Evolutionary conservation across 2,329 filamentous ascomycete species (phyloP), one percentile per base, ranked within the genome.

Genomic region (Epichloe brachyelytri): DNA sequence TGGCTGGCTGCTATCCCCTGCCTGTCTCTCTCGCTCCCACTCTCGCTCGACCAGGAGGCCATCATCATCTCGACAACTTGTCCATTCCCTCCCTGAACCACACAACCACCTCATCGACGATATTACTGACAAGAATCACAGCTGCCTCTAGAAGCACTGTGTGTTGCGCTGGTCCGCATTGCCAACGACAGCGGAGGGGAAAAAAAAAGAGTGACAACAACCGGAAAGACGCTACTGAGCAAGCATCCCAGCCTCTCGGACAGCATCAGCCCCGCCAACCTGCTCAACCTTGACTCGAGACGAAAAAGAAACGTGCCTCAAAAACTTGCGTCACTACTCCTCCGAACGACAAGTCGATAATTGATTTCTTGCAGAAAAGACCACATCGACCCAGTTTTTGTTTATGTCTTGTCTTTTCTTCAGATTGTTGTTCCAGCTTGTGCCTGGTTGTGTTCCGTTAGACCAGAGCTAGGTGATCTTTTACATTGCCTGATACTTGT

Each of bases 261-360:
- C 22, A 11, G 11, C 38, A 12, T 19, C 14, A 12, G 39, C 19
- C 39, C 39, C 36, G 20, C 20, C 46, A 10, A 20, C 22, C 51
- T 45, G 36, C 38, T 43, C 34, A 33, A 51, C 41, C 47, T 46
- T 47, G 44, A 49, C 33, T 41, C 48, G 46, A 48, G 50, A 51
- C 49, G 17, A 30, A 20, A 37, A 43, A 49, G 30, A 50, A 53
- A 49, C 8, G 46, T 41, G 30, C 43, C 34, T 41, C 22, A 38
- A 5, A 11, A 30, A 48, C 39, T 20, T 46, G 48, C 50, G 26
- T 44, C 38, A 36, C 50, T 43, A 52, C 44, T 26, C 20, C 14
- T 49, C 37, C 15, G 43, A 26, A 20, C 40, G 38, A 44, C 20
- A 37, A 10, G 2, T 51, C 43, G 41, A 46, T 20, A 22, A 38